These are phyloP conservation scores for Penicillium taxi DNA, from an alignment of 495 filamentous ascomycete genomes.

Conservation along the genomic window DNA sequence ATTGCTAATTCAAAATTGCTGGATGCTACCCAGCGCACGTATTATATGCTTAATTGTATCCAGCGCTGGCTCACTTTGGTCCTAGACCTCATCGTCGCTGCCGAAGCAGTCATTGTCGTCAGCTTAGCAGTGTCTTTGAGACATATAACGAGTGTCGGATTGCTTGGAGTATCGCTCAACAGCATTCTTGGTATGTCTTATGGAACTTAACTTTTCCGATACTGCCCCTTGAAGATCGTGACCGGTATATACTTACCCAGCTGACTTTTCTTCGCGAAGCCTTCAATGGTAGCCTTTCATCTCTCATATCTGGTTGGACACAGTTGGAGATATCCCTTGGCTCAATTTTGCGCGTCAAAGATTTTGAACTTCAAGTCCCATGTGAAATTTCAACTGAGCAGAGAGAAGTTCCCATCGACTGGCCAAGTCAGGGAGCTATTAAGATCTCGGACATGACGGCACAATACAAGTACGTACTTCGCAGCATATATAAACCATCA, in stretches of 20 bases:
- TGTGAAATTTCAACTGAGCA: not conserved
- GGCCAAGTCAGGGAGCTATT: conserved; percentile 1
- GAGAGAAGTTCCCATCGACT: not conserved
- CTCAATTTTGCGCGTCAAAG: not conserved
- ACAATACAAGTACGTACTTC: conserved; percentile 1
- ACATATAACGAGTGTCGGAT: not conserved
- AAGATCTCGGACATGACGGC: not conserved
- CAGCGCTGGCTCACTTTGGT: conserved; percentile 5
- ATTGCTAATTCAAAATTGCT: not conserved
- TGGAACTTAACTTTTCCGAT: not conserved
- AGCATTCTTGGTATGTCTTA: not conserved
- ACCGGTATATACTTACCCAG: too few species aligned
- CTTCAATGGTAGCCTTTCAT: conserved; percentile 2
- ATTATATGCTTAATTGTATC: conserved; percentile 2
- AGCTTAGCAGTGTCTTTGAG: not conserved
- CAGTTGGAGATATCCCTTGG: conserved; percentile 2
- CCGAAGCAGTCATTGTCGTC: conserved; percentile 1
- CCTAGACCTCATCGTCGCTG: conserved; percentile 2
- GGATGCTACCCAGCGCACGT: conserved; percentile 1
- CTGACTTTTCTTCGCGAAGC: not conserved
- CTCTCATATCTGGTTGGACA: conserved; percentile 1
- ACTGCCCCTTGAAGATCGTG: too few species aligned
- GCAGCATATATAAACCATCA: not conserved
- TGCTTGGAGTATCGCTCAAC: conserved; percentile 1
- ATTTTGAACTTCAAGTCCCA: not conserved